Evolutionary conservation across 2,329 filamentous ascomycete genomes (phyloP).

Genomic region (Pestalotiopsis sp.): DNA sequence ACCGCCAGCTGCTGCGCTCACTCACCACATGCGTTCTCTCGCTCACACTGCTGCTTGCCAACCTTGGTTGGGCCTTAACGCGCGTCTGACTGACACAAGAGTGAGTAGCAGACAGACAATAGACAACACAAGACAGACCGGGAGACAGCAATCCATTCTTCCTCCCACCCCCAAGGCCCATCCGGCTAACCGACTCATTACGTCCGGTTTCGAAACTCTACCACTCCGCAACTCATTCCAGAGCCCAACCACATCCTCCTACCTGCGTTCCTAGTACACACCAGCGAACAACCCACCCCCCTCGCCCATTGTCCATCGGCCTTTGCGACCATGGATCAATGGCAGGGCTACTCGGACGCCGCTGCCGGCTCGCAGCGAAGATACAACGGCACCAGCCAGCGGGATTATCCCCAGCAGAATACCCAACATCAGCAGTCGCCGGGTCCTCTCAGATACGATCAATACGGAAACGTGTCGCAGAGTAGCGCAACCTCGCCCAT

Average conservation of each 20-base stretch:
- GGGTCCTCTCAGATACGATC: conserved; percentile 68
- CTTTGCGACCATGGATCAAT: conserved; percentile 58
- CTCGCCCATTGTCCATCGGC: conserved; percentile 17
- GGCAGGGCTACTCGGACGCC: conserved; percentile 70
- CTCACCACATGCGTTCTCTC: background rate
- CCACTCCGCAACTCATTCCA: background rate
- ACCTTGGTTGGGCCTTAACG: conserved; percentile 14
- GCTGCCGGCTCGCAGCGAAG: conserved; percentile 61
- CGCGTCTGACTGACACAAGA: conserved; percentile 14
- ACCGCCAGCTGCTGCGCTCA: background rate
- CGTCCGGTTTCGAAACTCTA: conserved; percentile 2
- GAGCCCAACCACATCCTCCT: conserved; percentile 12
- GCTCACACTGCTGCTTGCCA: background rate
- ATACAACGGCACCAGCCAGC: conserved; percentile 45
- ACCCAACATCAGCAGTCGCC: conserved; percentile 50
- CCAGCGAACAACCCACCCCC: conserved; percentile 17
- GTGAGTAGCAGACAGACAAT: background rate
- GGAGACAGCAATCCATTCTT: conserved; percentile 9
- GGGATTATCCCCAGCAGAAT: conserved; percentile 33
- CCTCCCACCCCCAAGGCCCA: background rate
- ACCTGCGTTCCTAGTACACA: background rate
- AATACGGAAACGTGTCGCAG: conserved; percentile 44
- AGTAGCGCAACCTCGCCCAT: conserved; percentile 54
- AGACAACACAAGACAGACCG: background rate
- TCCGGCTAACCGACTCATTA: conserved; percentile 10